Percentiles rank a stretch among this genome's conserved stretches.
phyloP scores from a whole-genome alignment of 2,329 filamentous ascomycete genomes.

The Aspergillus sp. region DNA sequence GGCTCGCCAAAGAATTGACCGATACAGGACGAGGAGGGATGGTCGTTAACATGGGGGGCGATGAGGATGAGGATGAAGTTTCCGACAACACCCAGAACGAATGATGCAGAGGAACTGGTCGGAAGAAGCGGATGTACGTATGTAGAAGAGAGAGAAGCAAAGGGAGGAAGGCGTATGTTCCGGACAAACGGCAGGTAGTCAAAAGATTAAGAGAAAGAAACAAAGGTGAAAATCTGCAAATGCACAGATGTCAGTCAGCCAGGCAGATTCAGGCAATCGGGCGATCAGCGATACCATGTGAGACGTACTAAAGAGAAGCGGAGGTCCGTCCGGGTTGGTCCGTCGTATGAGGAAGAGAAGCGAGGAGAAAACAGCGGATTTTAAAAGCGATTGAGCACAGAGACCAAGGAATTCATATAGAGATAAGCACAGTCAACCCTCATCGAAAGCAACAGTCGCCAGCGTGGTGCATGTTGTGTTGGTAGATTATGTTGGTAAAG shows the following conservation, averaged over 20 bases:
- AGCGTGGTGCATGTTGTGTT: conserved; percentile 21
- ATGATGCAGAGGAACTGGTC: conserved; percentile 3
- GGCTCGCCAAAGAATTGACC: conserved; percentile 25
- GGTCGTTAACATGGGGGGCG: conserved; percentile 22
- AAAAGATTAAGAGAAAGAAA: neutral
- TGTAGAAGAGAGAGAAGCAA: neutral
- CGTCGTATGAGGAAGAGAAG: neutral
- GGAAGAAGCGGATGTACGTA: neutral
- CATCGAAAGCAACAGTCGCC: conserved; percentile 12
- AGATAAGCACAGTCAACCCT: neutral
- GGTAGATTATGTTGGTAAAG: conserved; percentile 13
- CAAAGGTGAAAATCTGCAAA: neutral
- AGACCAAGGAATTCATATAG: neutral
- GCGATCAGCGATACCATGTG: neutral
- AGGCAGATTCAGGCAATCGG: neutral
- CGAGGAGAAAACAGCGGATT: neutral
- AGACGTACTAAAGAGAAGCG: conserved; percentile 6
- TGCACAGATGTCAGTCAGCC: neutral
- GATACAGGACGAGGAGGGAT: conserved; percentile 26
- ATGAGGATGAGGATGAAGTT: conserved; percentile 6
- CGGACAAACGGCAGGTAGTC: neutral
- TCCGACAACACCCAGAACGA: conserved; percentile 9
- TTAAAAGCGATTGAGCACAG: neutral
- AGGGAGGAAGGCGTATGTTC: neutral
- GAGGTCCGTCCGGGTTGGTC: neutral